A percentile compares a stretch with the other conserved stretches of the same genome.
Conservation (phyloP, 2,329 filamentous ascomycete species). For the Taxawa tesnikishii region DNA sequence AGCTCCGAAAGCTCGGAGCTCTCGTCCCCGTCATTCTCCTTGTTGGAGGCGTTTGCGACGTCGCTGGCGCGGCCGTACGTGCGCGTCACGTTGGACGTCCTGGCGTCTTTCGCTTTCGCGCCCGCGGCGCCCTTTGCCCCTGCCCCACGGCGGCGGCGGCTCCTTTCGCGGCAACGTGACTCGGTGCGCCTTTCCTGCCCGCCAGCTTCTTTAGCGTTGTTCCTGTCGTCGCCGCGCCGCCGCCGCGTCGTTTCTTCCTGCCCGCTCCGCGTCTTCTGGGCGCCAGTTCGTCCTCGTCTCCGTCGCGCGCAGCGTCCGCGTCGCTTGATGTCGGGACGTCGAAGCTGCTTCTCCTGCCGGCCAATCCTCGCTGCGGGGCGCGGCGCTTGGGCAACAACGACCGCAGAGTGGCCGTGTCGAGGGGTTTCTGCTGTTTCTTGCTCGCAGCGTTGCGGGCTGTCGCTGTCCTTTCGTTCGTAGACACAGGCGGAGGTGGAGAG, state of each 20-base stretch:
- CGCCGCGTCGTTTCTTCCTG: conserved; percentile 11
- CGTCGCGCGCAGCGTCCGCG: conserved; percentile 12
- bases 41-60: conserved; percentile 24
- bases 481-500: neutral
- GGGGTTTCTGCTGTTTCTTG: conserved; percentile 14
- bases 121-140: conserved; percentile 1
- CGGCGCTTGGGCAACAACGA: conserved; percentile 31
- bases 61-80: conserved; percentile 19
- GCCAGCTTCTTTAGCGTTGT: too few relatives aligned
- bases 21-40: conserved; percentile 26
- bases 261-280: conserved; percentile 11
- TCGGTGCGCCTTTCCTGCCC: conserved; percentile 1
- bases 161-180: neutral
- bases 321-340: conserved; percentile 25
- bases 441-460: too few relatives aligned
- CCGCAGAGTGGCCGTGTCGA: conserved; percentile 32
- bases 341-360: conserved; percentile 20
- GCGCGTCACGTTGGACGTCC: conserved; percentile 13
- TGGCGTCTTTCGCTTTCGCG: conserved; percentile 7
- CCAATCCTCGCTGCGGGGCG: conserved; percentile 11
- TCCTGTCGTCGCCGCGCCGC: too few relatives aligned
- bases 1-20: conserved; percentile 8
- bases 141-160: too few relatives aligned
- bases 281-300: conserved; percentile 29
- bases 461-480: conserved; percentile 3